Conservation (phyloP, 2,329 filamentous ascomycete species). For the Cordyceps cicadae region DNA sequence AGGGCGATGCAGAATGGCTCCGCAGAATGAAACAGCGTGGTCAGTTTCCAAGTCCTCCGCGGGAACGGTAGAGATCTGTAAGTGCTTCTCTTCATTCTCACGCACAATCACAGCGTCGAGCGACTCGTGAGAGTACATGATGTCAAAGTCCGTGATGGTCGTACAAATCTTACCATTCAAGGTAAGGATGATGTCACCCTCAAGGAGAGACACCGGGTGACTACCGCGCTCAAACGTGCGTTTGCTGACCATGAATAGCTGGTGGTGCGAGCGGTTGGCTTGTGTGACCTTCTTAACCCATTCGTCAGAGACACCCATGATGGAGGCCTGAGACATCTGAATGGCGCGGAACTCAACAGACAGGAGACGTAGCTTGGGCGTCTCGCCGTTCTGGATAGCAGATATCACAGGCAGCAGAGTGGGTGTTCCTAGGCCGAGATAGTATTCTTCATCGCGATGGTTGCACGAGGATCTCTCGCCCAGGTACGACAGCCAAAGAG, state of each 20-base stretch:
- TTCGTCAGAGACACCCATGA: conserved; percentile 93
- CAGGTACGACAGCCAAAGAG: conserved; percentile 93
- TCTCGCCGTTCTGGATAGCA: conserved; percentile 71
- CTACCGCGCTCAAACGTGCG: conserved; percentile 57
- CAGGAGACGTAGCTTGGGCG: conserved; percentile 78
- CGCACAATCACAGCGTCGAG: conserved; percentile 83
- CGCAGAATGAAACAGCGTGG: conserved; percentile 88
- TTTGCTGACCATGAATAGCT: conserved; percentile 98
- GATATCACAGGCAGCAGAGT: conserved; percentile 82
- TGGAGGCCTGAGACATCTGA: conserved; percentile 91
- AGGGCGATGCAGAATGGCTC: conserved; percentile 83
- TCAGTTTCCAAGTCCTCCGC: conserved; percentile 90
- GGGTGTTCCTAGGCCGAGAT: conserved; percentile 83
- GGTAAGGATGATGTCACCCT: conserved; percentile 87
- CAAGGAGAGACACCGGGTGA: conserved; percentile 54
- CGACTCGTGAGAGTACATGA: conserved; percentile 86
- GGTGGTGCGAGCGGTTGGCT: conserved; percentile 85
- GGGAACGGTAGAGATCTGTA: conserved; percentile 76
- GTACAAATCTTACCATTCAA: conserved; percentile 91
- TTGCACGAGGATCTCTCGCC: conserved; percentile 74
- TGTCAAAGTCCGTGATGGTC: conserved; percentile 81
- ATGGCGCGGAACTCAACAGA: conserved; percentile 93
- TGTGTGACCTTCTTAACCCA: conserved; percentile 89
- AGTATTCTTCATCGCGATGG: conserved; percentile 90
- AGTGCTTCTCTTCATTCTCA: conserved; percentile 66